phyloP scores from a whole-genome alignment of 305 asterid genomes.

The Striga hermonthica region DNA sequence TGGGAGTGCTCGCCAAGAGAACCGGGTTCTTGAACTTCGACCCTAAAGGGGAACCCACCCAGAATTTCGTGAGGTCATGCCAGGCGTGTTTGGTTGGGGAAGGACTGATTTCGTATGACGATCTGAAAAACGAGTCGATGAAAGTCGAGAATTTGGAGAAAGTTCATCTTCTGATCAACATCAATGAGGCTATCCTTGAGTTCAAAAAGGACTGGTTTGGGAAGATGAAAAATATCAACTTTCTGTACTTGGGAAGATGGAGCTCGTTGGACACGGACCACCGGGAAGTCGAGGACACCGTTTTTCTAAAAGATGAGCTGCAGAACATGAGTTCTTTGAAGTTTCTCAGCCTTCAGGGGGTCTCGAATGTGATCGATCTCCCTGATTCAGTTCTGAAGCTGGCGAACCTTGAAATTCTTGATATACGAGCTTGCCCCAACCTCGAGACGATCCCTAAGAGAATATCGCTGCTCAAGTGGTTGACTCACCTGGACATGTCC shows the following conservation, averaged over 20 bases:
- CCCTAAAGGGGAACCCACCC: slow-evolving; percentile 35
- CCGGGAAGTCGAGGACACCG: slow-evolving; percentile 44
- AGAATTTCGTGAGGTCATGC: slow-evolving; percentile 26
- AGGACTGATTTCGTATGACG: slow-evolving; percentile 35
- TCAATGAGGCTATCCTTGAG: slow-evolving; percentile 42
- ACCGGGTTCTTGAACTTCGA: slow-evolving; percentile 41
- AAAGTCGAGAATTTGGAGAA: slow-evolving; percentile 29
- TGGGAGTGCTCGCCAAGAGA: slow-evolving; percentile 36
- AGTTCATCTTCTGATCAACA: slow-evolving; percentile 46
- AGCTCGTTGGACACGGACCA: slow-evolving; percentile 29
- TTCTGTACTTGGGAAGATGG: slow-evolving; percentile 50
- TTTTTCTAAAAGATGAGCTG: slow-evolving; percentile 35
- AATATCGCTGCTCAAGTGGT: slow-evolving; percentile 30
- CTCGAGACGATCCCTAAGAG: slow-evolving; percentile 43
- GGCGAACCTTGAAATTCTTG: slow-evolving; percentile 32
- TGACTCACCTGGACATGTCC: slow-evolving; percentile 48
- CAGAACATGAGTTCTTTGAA: slow-evolving; percentile 29
- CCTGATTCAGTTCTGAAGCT: slow-evolving; percentile 37
- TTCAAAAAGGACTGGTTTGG: slow-evolving; percentile 41
- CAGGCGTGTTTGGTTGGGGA: slow-evolving; percentile 46
- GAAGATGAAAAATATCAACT: slow-evolving; percentile 39
- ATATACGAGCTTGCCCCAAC: slow-evolving; percentile 45
- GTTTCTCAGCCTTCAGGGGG: slow-evolving; percentile 51
- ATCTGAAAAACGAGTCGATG: background rate
- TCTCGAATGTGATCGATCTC: slow-evolving; percentile 39